Evolutionary conservation across 1,139 yeast species (phyloP), one percentile per base, ranked within the genome.

Genomic region (Pichia sp.): DNA sequence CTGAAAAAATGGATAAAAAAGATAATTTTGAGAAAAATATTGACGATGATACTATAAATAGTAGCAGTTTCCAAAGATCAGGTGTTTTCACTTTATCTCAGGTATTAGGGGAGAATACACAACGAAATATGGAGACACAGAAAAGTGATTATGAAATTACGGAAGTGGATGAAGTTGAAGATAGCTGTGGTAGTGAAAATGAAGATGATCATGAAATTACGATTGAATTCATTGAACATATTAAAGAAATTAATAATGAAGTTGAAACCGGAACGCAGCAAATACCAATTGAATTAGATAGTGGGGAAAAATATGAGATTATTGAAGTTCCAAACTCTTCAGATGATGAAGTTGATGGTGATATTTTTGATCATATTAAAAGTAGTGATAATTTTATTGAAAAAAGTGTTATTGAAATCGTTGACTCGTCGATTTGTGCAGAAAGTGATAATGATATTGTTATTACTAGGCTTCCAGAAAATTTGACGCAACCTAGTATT

Each of bases 261-360:
- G 42, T n/a, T n/a, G 40, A 38, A 25, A 29, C 10, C 10, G 58
- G 58, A 3, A 56, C 62, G 2, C 60, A 55, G 39, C 49, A 51
- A 30, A 53, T 52, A 28, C 60, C 61, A 10, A 55, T 58, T 31
- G 47, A 47, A 9, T 5, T 37, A 4, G 43, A 43, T 44, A 25
- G 28, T 35, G 7, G 27, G 26, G 39, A 26, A 3, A 18, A 18
- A 18, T 27, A 40, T 10, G 31, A 37, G 4, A 34, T 41, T 8
- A 48, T 51, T 37, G 53, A 50, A 27, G 40, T 46, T 7, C 44
- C 50, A 1, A 49, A 51, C 25, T 41, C 53, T n/a, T 36, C 51
- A 25, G 51, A 42, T 31, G 46, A 43, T 29, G 51, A 48, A 32
- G 37, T 29, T 10, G 37, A 44, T 28, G 36, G 26, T 18, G 44